These are phyloP conservation scores for Ceratorhiza oryzae-sativae DNA, from an alignment of 1,284 basidiomycete species.

Conservation along the genomic window DNA sequence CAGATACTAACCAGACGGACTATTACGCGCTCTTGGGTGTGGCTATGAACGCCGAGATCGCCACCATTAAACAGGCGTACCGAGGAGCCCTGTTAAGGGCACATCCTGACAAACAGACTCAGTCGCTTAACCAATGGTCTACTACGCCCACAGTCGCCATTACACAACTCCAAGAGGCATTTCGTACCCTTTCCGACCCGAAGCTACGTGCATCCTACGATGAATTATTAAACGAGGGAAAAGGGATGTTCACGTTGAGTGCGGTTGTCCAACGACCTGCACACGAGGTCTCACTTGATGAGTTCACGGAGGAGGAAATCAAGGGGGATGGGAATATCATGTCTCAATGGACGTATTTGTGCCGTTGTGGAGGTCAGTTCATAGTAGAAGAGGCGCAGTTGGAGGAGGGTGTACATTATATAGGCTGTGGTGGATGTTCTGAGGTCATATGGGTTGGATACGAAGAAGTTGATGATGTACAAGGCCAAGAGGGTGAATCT, in stretches of 20 bases:
- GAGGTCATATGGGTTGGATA: constrained; percentile 82
- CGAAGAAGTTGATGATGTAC: constrained; percentile 56
- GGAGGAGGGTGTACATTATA: constrained; percentile 69
- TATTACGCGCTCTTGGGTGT: constrained; percentile 49
- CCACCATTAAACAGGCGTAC: constrained; percentile 72
- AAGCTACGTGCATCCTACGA: constrained; percentile 62
- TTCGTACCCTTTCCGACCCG: constrained; percentile 48
- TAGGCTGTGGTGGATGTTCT: constrained; percentile 74
- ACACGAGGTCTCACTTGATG: constrained; percentile 76
- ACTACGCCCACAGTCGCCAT: constrained; percentile 54
- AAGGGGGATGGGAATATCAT: constrained; percentile 42
- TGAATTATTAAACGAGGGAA: constrained; percentile 15
- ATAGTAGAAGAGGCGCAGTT: constrained; percentile 63
- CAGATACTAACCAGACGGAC: neutral
- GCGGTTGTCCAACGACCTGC: constrained; percentile 60
- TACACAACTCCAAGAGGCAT: constrained; percentile 64
- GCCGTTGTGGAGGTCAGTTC: constrained; percentile 74
- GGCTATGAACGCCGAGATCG: constrained; percentile 47
- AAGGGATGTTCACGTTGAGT: constrained; percentile 50
- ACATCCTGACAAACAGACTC: constrained; percentile 70
- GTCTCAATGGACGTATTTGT: constrained; percentile 62
- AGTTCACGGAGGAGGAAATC: constrained; percentile 58
- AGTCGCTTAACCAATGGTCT: constrained; percentile 36
- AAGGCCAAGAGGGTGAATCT: constrained; percentile 8
- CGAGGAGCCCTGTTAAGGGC: constrained; percentile 65